phyloP scores from a whole-genome alignment of 2,329 filamentous ascomycete genomes.

The Scedosporium dehoogii region DNA sequence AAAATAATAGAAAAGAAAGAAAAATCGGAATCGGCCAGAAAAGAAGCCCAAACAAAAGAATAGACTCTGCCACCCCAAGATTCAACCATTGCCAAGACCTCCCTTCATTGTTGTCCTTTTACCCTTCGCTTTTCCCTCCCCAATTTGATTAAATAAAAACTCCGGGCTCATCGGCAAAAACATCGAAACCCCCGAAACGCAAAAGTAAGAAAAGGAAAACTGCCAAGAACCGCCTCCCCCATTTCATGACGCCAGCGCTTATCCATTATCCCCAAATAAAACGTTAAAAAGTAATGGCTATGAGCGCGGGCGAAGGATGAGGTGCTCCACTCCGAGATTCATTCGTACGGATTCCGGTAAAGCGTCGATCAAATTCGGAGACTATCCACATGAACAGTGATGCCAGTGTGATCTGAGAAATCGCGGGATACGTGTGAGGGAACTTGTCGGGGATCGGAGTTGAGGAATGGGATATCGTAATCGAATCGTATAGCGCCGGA shows the following conservation, averaged over 20 bases:
- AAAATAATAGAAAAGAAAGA: conserved; percentile 3
- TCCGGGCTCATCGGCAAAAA: background rate
- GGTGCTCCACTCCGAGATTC: too few species aligned
- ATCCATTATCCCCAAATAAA: background rate
- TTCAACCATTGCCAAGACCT: background rate
- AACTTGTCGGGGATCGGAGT: background rate
- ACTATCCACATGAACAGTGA: too few species aligned
- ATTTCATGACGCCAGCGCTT: background rate
- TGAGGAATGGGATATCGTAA: background rate
- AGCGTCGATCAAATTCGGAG: too few species aligned
- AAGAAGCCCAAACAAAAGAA: background rate
- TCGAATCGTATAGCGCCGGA: background rate
- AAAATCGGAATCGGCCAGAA: background rate
- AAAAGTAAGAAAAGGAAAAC: background rate
- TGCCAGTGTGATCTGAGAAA: too few species aligned
- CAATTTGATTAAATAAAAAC: background rate
- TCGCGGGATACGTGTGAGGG: too few species aligned
- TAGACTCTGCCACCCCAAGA: background rate
- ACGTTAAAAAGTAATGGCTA: background rate
- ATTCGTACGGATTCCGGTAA: too few species aligned
- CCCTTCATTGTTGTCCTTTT: background rate
- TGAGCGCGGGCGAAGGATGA: too few species aligned
- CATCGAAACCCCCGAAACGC: background rate
- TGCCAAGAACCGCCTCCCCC: background rate
- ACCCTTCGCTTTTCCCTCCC: background rate